Evolutionary conservation across 176 grass and related monocot genomes (phyloP), one percentile per base, ranked within the genome.

Genomic region (Zoysia pacifica): DNA sequence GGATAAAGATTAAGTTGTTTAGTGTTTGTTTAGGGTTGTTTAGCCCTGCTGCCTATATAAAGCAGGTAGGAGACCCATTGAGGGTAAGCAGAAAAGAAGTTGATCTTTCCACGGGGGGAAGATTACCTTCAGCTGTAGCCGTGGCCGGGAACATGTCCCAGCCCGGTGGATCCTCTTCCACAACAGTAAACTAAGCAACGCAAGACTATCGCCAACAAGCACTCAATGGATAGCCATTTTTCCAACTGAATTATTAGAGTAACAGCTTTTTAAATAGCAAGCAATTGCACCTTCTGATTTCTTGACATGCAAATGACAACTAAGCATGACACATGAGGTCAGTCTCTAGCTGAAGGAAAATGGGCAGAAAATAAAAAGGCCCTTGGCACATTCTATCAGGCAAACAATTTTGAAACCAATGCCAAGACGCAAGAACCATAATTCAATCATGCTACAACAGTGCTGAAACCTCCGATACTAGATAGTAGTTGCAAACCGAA

Each of bases 171-270:
- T 28, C 28, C 28, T 28, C 28, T 28, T 28, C 28, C 28, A 28
- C 28, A 28, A 28, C 11, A 53, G 61, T 73, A 53, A 79, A 62
- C 9, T 35, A 19, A 69, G 76, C 2, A 28, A 9, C 47, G 74
- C 14, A 54, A 48, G 35, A 28, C 28, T 13, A 18, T 9, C 9
- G 73, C 36, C 18, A 73, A 50, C 19, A 58, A 74, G 6, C 1
- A 79, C 42, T 74, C n/a, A 68, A 82, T 13, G 67, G 69, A 62
- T 60, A 70, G 42, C 13, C 47, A 55, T 48, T 12, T 45, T 69
- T 56, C 15, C 11, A 56, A 47, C 15, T 39, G 62, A 16, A 58
- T 8, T 83, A 11, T 67, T 5, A 67, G 53, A 62, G 59, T 52
- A 81, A 59, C 20, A 53, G 38, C 48, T 58, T 61, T 13, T 15